phyloP scores from a whole-genome alignment of 2,329 filamentous ascomycete species.

The Neurospora sp. region DNA sequence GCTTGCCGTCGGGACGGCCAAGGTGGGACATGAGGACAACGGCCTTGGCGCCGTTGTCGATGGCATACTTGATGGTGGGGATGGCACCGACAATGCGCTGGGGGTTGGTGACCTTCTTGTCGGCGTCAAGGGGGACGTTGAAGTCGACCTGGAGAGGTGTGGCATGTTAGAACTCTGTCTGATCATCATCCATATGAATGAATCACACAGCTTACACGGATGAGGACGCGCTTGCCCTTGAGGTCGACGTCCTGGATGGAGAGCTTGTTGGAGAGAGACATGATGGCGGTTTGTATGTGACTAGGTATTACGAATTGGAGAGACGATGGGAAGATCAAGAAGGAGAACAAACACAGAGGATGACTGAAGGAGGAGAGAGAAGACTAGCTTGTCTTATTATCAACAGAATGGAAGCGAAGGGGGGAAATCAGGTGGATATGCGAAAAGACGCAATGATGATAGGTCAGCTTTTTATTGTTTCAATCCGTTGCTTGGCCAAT shows the following conservation, averaged over 20 bases:
- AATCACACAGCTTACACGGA: conserved; percentile 58
- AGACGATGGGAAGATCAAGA: neutral
- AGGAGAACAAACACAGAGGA: neutral
- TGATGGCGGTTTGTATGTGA: conserved; percentile 33
- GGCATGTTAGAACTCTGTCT: neutral
- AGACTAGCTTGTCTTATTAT: neutral
- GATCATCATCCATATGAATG: neutral
- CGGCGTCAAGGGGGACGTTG: conserved; percentile 91
- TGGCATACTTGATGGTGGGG: conserved; percentile 89
- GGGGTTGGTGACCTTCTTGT: conserved; percentile 95
- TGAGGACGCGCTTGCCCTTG: conserved; percentile 96
- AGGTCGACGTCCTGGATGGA: conserved; percentile 93
- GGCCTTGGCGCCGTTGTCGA: conserved; percentile 82
- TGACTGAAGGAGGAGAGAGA: neutral
- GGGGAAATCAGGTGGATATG: neutral
- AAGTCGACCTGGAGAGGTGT: conserved; percentile 72
- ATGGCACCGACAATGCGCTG: conserved; percentile 96
- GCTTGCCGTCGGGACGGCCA: conserved; percentile 84
- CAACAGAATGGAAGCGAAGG: neutral
- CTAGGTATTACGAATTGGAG: neutral
- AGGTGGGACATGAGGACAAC: conserved; percentile 98
- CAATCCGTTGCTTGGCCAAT: neutral
- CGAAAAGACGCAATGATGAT: neutral
- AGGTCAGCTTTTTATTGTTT: neutral
- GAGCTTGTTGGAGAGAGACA: conserved; percentile 99